Percentiles rank a stretch among this genome's conserved stretches.
These are phyloP conservation scores for Penicillium sp. DNA, from an alignment of 2,329 filamentous ascomycete species.

Conservation along the genomic window DNA sequence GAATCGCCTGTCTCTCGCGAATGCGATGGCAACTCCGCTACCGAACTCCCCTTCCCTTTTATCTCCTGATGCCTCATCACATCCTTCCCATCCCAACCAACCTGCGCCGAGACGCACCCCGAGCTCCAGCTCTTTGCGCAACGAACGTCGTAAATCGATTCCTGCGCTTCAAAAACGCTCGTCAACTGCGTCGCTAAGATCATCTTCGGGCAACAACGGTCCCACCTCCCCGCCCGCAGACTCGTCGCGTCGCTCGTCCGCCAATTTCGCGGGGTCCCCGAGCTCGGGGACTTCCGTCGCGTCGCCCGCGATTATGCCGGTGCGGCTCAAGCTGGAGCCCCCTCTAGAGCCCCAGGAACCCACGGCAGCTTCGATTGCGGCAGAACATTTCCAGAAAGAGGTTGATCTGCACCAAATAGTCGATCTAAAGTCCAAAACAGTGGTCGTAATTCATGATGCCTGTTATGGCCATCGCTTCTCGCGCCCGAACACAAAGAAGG, in stretches of 20 bases:
- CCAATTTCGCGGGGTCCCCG: constrained; percentile 30
- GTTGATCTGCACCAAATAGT: constrained; percentile 60
- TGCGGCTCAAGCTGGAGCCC: constrained; percentile 22
- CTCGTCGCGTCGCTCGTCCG: constrained; percentile 37
- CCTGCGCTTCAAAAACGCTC: constrained; percentile 40
- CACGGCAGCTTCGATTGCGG: constrained; percentile 61
- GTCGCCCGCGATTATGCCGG: constrained; percentile 28
- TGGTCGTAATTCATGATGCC: constrained; percentile 87
- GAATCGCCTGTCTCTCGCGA: constrained; percentile 29
- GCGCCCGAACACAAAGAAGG: constrained; percentile 72
- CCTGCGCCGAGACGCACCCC: constrained; percentile 31
- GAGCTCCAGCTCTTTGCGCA: constrained; percentile 37
- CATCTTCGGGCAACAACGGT: constrained; percentile 27
- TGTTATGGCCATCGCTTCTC: constrained; percentile 95
- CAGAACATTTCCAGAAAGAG: constrained; percentile 68
- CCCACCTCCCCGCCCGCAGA: constrained; percentile 31
- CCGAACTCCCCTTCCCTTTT: constrained; percentile 30
- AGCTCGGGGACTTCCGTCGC: constrained; percentile 10
- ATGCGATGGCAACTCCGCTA: constrained; percentile 23
- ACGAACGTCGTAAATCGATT: constrained; percentile 37
- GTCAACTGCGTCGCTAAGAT: constrained; percentile 40
- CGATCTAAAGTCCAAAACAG: constrained; percentile 55
- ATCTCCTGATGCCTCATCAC: constrained; percentile 26
- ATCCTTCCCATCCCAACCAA: constrained; percentile 19
- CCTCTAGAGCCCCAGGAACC: constrained; percentile 24